Percentiles rank a stretch among this genome's conserved stretches.
These are phyloP conservation scores for Hydnomerulius pinastri DNA, from an alignment of 768 basidiomycete species.

Conservation along the genomic window DNA sequence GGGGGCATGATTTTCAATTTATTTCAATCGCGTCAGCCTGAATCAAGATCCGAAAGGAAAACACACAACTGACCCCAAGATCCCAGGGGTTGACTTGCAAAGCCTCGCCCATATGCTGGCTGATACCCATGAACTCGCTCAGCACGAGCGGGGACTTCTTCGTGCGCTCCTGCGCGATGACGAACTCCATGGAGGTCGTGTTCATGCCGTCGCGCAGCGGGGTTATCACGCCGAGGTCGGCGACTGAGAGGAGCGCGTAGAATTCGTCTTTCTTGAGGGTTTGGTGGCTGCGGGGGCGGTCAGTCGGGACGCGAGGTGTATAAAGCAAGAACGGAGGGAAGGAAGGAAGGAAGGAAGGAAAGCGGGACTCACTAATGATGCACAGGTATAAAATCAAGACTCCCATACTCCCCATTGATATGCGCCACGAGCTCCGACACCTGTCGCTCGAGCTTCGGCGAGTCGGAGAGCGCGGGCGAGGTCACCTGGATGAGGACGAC, in stretches of 20 bases:
- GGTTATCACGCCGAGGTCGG: slow-evolving; percentile 93
- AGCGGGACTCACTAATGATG: slow-evolving; percentile 94
- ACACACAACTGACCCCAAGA: slow-evolving; percentile 71
- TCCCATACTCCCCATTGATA: slow-evolving; percentile 95
- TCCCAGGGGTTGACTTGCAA: slow-evolving; percentile 96
- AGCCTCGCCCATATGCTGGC: slow-evolving; percentile 86
- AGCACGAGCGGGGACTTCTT: slow-evolving; percentile 86
- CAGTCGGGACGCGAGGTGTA: neutral
- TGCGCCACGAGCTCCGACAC: slow-evolving; percentile 92
- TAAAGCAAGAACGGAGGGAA: neutral
- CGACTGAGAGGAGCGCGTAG: slow-evolving; percentile 90
- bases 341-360: neutral
- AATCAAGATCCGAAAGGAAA: neutral
- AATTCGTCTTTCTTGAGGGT: slow-evolving; percentile 97
- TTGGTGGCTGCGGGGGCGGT: slow-evolving; percentile 76
- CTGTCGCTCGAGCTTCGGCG: slow-evolving; percentile 90
- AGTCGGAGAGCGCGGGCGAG: slow-evolving; percentile 88
- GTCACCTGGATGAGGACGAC: slow-evolving; percentile 85
- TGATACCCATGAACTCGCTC: slow-evolving; percentile 98
- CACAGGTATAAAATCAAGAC: slow-evolving; percentile 92
- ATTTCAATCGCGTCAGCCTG: neutral
- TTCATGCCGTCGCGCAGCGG: slow-evolving; percentile 98
- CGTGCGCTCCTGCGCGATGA: slow-evolving; percentile 87
- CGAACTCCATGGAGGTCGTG: slow-evolving; percentile 97
- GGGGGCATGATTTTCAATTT: no score